Base-by-base conservation (phyloP, 306 rosid species). In the Ammopiptanthus mongolicus region DNA sequence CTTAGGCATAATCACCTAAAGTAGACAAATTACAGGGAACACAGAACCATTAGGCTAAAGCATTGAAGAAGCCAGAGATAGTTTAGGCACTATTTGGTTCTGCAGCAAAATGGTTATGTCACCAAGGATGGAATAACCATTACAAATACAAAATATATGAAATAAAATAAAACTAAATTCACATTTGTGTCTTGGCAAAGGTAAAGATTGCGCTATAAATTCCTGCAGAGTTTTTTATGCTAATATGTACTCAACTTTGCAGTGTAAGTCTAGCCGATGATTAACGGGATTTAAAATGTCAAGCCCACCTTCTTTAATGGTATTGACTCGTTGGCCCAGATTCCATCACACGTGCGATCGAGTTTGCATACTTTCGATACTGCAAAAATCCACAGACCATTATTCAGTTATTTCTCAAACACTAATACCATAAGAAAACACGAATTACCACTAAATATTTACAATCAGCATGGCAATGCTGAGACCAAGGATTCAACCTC, bases 311-410 rank as follows among this genome's bases (percentile, higher is more conserved):
- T 8, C 78, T 52, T 83, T 15, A 68, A 31, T 18, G 9, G 36
- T 14, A 17, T 25, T 15, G 10, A 52, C 7, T 41, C 73, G 25
- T 48, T 18, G 25, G 39, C 50, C 39, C 77, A 34, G 82, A 52
- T 80, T 81, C 80, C 22, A 69, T 42, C 56, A 48, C 52, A 67
- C 2, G 63, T 8, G 64, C 53, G 57, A 85, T 65, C 23, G 37
- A 51, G 64, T 42, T 46, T 18, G 67, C 39, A 50, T 84, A 78
- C 25, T 64, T 61, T 3, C 25, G 81, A 64, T 64, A 81, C 86
- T 85, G 86, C 82, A 28, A 47, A 13, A 68, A 60, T 14, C 12
- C 60, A 69, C 8, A n/a, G 61, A 31, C 23, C 57, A 63, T 5
- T 31, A 14, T 28, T 74, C 68, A 15, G 53, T 39, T 61, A 56